Conservation (phyloP, 2,329 filamentous ascomycete genomes). For the Calonectria ilicicola region DNA sequence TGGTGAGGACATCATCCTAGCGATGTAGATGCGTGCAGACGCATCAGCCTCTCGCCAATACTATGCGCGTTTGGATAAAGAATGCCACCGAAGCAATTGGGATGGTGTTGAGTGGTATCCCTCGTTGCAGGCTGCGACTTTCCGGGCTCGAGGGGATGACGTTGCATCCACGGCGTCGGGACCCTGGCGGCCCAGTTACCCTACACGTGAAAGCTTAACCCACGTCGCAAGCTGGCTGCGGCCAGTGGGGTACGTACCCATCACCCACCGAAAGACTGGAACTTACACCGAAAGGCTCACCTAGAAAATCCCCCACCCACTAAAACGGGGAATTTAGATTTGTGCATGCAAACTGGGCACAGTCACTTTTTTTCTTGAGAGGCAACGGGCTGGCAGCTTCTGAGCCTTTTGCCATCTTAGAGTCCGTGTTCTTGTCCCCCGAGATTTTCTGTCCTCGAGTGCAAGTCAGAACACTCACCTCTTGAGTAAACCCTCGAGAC, state of each 20-base stretch:
- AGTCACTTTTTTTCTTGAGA: background rate
- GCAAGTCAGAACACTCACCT: background rate
- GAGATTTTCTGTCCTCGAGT: background rate
- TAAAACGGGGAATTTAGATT: constrained; percentile 33
- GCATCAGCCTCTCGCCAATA: constrained; percentile 32
- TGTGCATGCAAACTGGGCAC: constrained; percentile 27
- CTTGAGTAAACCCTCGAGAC: background rate
- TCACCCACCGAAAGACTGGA: background rate
- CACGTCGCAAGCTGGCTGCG: constrained; percentile 23
- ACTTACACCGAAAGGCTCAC: constrained; percentile 36
- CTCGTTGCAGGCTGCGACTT: constrained; percentile 37
- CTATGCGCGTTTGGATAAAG: background rate
- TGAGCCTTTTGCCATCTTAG: background rate
- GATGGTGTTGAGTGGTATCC: constrained; percentile 3
- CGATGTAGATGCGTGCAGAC: constrained; percentile 28
- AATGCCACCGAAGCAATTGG: background rate
- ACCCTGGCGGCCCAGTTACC: constrained; percentile 12
- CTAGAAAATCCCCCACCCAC: constrained; percentile 42
- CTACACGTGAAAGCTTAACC: constrained; percentile 6
- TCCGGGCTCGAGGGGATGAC: constrained; percentile 43
- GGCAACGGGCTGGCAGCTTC: background rate
- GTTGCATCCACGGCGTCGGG: constrained; percentile 37
- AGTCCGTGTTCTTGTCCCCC: no score
- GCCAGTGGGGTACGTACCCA: constrained; percentile 30
- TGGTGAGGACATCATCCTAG: constrained; percentile 74